Conservation (phyloP, 805 yeast species). For the Millerozyma acaciae region DNA sequence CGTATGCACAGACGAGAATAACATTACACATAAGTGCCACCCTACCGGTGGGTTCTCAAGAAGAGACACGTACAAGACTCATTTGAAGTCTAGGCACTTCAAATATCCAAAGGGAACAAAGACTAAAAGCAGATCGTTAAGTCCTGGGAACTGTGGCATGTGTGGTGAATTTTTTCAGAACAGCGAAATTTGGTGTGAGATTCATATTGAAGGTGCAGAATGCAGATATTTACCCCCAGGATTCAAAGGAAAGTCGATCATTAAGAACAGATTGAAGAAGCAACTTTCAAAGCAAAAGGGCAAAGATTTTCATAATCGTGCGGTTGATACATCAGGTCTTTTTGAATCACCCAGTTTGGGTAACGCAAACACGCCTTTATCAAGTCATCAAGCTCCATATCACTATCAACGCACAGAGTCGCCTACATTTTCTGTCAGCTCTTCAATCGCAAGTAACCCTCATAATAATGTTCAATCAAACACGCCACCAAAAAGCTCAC, state of each 20-base stretch:
- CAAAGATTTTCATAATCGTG: constrained; percentile 4
- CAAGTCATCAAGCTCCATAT: constrained; percentile 3
- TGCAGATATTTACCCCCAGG: constrained; percentile 45
- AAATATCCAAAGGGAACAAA: constrained; percentile 54
- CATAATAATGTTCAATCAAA: constrained; percentile 2
- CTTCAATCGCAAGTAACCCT: constrained; percentile 4
- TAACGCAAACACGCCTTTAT: constrained; percentile 8
- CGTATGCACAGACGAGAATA: constrained; percentile 35
- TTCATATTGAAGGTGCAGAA: constrained; percentile 47
- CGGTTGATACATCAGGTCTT: constrained; percentile 7
- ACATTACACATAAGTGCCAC: constrained; percentile 46
- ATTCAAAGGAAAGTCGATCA: constrained; percentile 41
- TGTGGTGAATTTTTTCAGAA: constrained; percentile 48
- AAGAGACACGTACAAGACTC: constrained; percentile 57
- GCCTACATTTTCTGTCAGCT: constrained; percentile 10
- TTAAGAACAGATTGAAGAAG: constrained; percentile 39
- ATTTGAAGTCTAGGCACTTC: constrained; percentile 53
- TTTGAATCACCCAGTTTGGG: constrained; percentile 9
- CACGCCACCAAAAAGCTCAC: constrained; percentile 6
- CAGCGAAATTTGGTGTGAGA: constrained; percentile 49
- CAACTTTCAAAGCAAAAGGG: constrained; percentile 23
- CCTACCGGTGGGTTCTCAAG: constrained; percentile 58
- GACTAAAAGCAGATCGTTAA: constrained; percentile 38
- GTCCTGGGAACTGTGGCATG: constrained; percentile 51
- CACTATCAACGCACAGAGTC: constrained; percentile 8